Evolutionary conservation across 108 stramenopile genomes (phyloP), one percentile per base, ranked within the genome.

Genomic region (Fragilaria crotonensis): DNA sequence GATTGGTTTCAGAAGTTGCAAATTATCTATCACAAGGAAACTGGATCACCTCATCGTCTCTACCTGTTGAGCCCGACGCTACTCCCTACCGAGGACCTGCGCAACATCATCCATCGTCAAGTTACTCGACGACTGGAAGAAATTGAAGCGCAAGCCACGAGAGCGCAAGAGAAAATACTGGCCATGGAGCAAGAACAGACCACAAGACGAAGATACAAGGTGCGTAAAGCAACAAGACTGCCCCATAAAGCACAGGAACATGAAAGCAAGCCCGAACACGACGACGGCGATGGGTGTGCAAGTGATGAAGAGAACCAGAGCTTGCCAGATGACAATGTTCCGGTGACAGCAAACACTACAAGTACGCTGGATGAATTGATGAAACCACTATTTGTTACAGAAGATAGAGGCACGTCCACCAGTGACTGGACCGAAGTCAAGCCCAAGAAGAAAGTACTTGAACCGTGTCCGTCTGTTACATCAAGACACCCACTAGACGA

Each of bases 361-460:
- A n/a, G n/a, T 44, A 44, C 41, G 14, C 17, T 44, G 41, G 41
- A 44, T 9, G 41, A 44, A 14, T 44, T 44, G 41, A 44, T 44
- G 41, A 44, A 44, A 44, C 41, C 41, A 17, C 41, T 44, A 14
- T n/a, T n/a, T n/a, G n/a, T n/a, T n/a, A n/a, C n/a, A n/a, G n/a
- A n/a, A n/a, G n/a, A n/a, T n/a, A n/a, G n/a, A n/a, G n/a, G n/a
- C n/a, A n/a, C n/a, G n/a, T 14, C 14, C 41, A 14, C 41, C 41
- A 44, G 41, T 44, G 41, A 44, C 41, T 44, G 41, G 41, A 44
- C 41, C 9, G 41, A 44, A 44, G 41, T 44, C 14, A 44, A 44
- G 17, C 9, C 41, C 14, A 44, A 44, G 41, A 44, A 44, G 41
- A n/a, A n/a, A n/a, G n/a, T n/a, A n/a, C n/a, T n/a, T n/a, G n/a